phyloP scores from a whole-genome alignment of 305 asterid genomes.

The Plantago coronopus region DNA sequence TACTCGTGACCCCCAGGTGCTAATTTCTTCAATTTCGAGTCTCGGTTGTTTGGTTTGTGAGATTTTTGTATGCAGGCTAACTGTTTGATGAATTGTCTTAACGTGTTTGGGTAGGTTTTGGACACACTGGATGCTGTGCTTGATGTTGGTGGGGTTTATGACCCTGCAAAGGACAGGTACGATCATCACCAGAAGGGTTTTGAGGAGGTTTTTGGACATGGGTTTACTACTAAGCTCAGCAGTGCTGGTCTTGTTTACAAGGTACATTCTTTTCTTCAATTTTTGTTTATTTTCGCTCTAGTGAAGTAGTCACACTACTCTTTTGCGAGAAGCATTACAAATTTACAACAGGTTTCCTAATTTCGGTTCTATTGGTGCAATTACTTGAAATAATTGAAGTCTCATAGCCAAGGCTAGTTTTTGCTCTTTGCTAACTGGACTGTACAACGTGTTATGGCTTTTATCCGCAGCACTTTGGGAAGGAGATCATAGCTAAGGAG shows the following conservation, averaged over 20 bases:
- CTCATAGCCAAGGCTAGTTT: neutral
- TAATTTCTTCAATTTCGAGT: neutral
- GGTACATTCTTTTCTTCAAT: slow-evolving; percentile 26
- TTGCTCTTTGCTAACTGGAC: neutral
- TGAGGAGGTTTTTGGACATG: slow-evolving; percentile 75
- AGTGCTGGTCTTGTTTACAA: slow-evolving; percentile 94
- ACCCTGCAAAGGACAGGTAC: slow-evolving; percentile 55
- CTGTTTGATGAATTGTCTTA: slow-evolving; percentile 49
- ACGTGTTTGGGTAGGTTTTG: slow-evolving; percentile 44
- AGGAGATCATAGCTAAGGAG: slow-evolving; percentile 88
- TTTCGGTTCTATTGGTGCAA: no score
- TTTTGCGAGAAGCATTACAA: no score
- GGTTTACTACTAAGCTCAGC: slow-evolving; percentile 76
- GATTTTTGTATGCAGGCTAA: slow-evolving; percentile 13
- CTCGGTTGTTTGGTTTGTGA: no score
- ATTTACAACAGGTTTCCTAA: no score
- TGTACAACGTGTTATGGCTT: neutral
- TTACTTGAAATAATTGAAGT: neutral
- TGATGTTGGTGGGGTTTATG: slow-evolving; percentile 85
- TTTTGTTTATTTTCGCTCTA: no score
- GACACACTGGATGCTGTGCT: slow-evolving; percentile 84
- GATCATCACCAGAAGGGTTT: slow-evolving; percentile 97
- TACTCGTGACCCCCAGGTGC: slow-evolving; percentile 76
- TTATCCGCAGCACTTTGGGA: slow-evolving; percentile 58
- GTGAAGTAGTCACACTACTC: no score